phyloP scores from a whole-genome alignment of 768 basidiomycete species.

The Termitomyces sp. region DNA sequence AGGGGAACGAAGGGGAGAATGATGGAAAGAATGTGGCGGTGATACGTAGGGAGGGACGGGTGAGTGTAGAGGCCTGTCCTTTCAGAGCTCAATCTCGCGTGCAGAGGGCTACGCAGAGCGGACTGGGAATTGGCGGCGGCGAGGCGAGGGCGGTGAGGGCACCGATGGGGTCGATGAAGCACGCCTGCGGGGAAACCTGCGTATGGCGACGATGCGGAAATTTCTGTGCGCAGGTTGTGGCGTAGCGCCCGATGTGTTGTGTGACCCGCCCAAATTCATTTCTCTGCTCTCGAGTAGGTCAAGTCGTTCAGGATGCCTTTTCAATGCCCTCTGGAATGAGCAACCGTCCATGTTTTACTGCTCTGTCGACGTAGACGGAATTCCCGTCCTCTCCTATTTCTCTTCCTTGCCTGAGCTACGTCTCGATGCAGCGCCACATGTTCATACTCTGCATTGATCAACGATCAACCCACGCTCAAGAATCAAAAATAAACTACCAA shows the following conservation, averaged over 20 bases:
- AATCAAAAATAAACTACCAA: too few relatives aligned
- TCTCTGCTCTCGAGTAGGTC: conserved; percentile 70
- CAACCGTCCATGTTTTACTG: conserved; percentile 61
- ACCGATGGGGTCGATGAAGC: conserved; percentile 60
- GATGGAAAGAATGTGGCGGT: conserved; percentile 64
- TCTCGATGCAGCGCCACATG: conserved; percentile 65
- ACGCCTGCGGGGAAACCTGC: too few relatives aligned
- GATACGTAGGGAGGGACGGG: conserved; percentile 57
- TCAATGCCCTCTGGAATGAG: conserved; percentile 69
- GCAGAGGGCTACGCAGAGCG: conserved; percentile 22
- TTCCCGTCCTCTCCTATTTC: conserved; percentile 61
- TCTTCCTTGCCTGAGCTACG: conserved; percentile 67
- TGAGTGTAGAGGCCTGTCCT: conserved; percentile 43
- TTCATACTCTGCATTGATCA: conserved; percentile 68
- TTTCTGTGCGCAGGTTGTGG: conserved; percentile 60
- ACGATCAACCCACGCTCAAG: too few relatives aligned
- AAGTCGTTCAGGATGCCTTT: conserved; percentile 69
- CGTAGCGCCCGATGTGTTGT: conserved; percentile 65
- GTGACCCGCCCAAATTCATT: conserved; percentile 71
- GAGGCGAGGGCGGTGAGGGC: conserved; percentile 41
- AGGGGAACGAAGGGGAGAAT: conserved; percentile 57
- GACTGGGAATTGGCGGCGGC: conserved; percentile 7
- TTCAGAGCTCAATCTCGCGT: conserved; percentile 38
- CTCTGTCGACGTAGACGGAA: conserved; percentile 64
- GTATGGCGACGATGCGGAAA: conserved; percentile 69